These are phyloP conservation scores for Pterulicium gracile DNA, from an alignment of 1,284 basidiomycete species.

Conservation along the genomic window DNA sequence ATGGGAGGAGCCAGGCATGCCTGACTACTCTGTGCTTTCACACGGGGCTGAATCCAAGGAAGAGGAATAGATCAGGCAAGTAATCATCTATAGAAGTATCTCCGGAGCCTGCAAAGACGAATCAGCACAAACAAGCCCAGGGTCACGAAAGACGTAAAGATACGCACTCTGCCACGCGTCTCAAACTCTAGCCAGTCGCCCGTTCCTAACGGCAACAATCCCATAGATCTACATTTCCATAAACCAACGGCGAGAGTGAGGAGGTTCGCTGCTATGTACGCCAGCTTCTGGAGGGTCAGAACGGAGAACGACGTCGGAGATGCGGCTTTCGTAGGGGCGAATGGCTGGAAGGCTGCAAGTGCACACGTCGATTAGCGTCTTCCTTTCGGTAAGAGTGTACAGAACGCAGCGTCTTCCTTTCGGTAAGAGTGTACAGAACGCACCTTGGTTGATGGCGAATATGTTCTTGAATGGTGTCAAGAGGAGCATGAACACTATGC, in stretches of 20 bases:
- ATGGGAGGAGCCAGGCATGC: too few species aligned
- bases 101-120: background rate
- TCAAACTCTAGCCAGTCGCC: constrained; percentile 92
- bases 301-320: constrained; percentile 41
- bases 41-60: background rate
- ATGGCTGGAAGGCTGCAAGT: constrained; percentile 58
- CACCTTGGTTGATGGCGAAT: constrained; percentile 65
- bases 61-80: background rate
- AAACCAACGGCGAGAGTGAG: constrained; percentile 71
- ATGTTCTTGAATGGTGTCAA: constrained; percentile 74
- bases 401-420: background rate
- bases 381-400: constrained; percentile 3
- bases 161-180: constrained; percentile 57
- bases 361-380: background rate
- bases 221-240: constrained; percentile 89
- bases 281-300: constrained; percentile 54
- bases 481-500: constrained; percentile 85
- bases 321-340: constrained; percentile 40
- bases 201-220: constrained; percentile 76
- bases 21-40: too few species aligned
- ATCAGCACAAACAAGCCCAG: background rate
- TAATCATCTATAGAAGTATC: background rate
- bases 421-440: constrained; percentile 15
- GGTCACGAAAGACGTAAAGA: background rate
- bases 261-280: constrained; percentile 61